Evolutionary conservation across 805 yeast species (phyloP).

Genomic region (Wickerhamomyces hampshirensis): DNA sequence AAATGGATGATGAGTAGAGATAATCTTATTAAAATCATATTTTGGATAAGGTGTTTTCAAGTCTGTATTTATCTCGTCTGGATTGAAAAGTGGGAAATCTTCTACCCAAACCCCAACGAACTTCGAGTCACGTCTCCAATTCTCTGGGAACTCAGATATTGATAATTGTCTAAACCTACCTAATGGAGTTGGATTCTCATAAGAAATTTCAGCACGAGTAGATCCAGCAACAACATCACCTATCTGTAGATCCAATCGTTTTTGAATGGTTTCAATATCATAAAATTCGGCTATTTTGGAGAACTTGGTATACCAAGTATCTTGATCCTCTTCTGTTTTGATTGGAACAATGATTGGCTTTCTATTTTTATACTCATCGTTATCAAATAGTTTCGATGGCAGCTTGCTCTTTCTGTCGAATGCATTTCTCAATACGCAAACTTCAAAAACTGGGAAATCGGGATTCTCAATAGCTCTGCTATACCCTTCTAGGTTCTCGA

Average conservation of each 20-base stretch:
- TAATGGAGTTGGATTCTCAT: slow-evolving; percentile 93
- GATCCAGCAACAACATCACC: slow-evolving; percentile 79
- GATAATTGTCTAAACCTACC: slow-evolving; percentile 81
- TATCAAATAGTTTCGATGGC: slow-evolving; percentile 36
- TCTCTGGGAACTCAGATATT: slow-evolving; percentile 46
- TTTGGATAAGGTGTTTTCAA: slow-evolving; percentile 46
- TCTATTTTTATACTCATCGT: slow-evolving; percentile 46
- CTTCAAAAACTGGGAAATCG: slow-evolving; percentile 70
- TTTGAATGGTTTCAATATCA: slow-evolving; percentile 26
- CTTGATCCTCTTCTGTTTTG: slow-evolving; percentile 32
- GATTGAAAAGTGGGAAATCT: slow-evolving; percentile 91
- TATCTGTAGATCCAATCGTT: slow-evolving; percentile 37
- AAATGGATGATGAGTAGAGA: slow-evolving; percentile 94
- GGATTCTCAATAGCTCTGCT: slow-evolving; percentile 30
- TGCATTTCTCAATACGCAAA: slow-evolving; percentile 54
- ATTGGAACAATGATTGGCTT: slow-evolving; percentile 56
- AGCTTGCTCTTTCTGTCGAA: slow-evolving; percentile 20
- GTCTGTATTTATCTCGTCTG: slow-evolving; percentile 41
- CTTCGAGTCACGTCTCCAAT: slow-evolving; percentile 30
- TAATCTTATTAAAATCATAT: slow-evolving; percentile 44
- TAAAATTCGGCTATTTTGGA: slow-evolving; percentile 28
- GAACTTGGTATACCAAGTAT: slow-evolving; percentile 39
- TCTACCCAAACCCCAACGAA: slow-evolving; percentile 79
- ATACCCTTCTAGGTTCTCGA: slow-evolving; percentile 15
- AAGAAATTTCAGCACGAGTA: slow-evolving; percentile 64